Base-by-base conservation (phyloP, 2,329 filamentous ascomycete species). In the Knoxdaviesia capensis region DNA sequence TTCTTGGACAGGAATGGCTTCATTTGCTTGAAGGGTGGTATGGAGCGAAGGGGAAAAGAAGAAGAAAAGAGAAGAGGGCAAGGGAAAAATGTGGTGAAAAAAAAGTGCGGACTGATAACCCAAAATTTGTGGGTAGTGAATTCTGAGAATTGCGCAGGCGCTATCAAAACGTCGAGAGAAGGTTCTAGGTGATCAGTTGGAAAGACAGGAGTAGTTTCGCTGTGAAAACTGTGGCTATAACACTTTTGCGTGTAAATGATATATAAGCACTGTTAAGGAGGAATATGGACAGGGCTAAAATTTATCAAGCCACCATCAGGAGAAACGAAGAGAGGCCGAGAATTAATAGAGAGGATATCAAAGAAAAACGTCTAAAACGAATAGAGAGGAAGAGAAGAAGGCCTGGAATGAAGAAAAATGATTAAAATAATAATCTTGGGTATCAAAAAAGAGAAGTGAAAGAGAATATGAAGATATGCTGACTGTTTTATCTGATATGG, bases 241-340 rank as follows among this genome's bases (percentile, higher is more conserved):
- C 20, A 20, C 20, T 20, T 20, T 20, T 20, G 20, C 20, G 20
- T 20, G 20, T 11, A 36, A 36, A 36, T 7, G 6, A 7, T 28
- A 37, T 37, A 37, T 28, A 28, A 37, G 36, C 9, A n/a, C 11
- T 20, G 9, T 11, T 28, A 37, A 20, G 7, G n/a, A 37, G n/a
- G 36, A 37, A 20, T 20, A 37, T 4, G 20, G 29, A 28, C 5
- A 37, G 11, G 36, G 51, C 48, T 48, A 56, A 56, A 53, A 53
- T 53, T 55, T 53, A 37, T 28, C 11, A 37, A 37, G 36, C 11
- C 11, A 37, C 11, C 29, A 31, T 9, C 36, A 32, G 34, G 20
- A 41, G 42, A 35, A 33, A 29, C 30, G 40, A 38, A 31, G 35
- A 43, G 37, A 40, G 38, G 36, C 36, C 20, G 36, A 37, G 11